Evolutionary conservation across 257 asterid species (phyloP).

Genomic region (Paulownia fortunei): DNA sequence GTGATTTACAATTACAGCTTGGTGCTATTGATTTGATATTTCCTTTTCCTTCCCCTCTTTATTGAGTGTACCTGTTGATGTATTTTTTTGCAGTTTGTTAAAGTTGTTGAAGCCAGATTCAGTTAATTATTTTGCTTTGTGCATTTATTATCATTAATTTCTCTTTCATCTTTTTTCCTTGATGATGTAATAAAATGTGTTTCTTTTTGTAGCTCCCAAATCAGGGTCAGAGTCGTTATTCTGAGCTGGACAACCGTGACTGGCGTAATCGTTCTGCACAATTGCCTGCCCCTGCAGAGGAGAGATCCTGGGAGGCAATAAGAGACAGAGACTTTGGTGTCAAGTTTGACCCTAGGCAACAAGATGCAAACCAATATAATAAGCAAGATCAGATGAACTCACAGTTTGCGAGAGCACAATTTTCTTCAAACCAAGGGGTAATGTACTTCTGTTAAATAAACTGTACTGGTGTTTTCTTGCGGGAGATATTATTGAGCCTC

Average conservation of each 20-base stretch:
- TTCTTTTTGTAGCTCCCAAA: conserved; percentile 33
- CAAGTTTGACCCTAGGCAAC: conserved; percentile 52
- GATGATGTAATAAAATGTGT: background rate
- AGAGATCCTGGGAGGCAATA: conserved; percentile 56
- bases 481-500: background rate
- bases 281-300: conserved; percentile 46
- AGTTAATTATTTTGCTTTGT: background rate
- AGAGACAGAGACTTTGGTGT: conserved; percentile 62
- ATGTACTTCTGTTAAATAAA: background rate
- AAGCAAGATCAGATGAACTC: conserved; percentile 52
- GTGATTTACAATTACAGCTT: background rate
- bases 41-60: background rate
- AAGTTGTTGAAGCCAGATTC: background rate
- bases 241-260: conserved; percentile 70
- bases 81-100: background rate
- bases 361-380: conserved; percentile 51
- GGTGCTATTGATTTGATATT: background rate
- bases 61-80: background rate
- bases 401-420: conserved; percentile 58
- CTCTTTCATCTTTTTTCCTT: background rate
- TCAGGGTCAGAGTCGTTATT: conserved; percentile 56
- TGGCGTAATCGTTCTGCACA: conserved; percentile 62
- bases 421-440: conserved; percentile 64
- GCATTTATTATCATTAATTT: conserved; percentile 7
- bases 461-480: conserved; percentile 1